Base-by-base conservation (phyloP, 305 asterid species). In the Solanum hybrid region DNA sequence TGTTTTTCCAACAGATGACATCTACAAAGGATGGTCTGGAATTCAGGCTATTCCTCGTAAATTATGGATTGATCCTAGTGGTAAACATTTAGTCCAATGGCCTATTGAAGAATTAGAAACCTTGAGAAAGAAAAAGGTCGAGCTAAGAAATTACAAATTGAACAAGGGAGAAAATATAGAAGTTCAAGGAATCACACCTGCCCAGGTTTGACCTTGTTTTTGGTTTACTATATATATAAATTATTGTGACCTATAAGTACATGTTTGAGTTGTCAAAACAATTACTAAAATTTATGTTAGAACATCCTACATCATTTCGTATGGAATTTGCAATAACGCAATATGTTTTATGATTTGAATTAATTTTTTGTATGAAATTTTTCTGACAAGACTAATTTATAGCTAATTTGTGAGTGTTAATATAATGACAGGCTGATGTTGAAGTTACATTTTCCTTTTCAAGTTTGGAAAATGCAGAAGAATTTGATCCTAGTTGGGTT, bases 71-170 rank as follows among this genome's bases (percentile, higher is more conserved):
- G 92, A 92, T 90, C 91, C 92, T 4, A 89, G 28, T 18, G 94
- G 93, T 13, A 93, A 90, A 89, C 95, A 93, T 85, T 11, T 93
- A 91, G 57, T 91, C 7, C 94, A 91, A 78, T 92, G 93, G 94
- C 95, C 95, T 1, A 26, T 93, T 40, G 84, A 92, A 89, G 95
- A 93, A 82, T n/a, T 93, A 77, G 90, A 92, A 76, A 75, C 89
- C 28, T 34, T 91, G 28, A 89, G 95, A 90, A 88, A 91, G 6
- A 18, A 91, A 3, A 90, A 91, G 6, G 91, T 90, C 0, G 82
- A 92, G 34, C 2, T 93, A 22, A 80, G 33, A 82, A 88, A 90
- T 40, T 80, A 89, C 6, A 81, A 36, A 77, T 87, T 93, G 7
- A 79, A 91, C 26, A 87, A 61, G 78, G 94, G 94, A 22, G 90